Evolutionary conservation across 768 basidiomycete genomes (phyloP), one percentile per base, ranked within the genome.

Genomic region (Agrocybe chaxingu): DNA sequence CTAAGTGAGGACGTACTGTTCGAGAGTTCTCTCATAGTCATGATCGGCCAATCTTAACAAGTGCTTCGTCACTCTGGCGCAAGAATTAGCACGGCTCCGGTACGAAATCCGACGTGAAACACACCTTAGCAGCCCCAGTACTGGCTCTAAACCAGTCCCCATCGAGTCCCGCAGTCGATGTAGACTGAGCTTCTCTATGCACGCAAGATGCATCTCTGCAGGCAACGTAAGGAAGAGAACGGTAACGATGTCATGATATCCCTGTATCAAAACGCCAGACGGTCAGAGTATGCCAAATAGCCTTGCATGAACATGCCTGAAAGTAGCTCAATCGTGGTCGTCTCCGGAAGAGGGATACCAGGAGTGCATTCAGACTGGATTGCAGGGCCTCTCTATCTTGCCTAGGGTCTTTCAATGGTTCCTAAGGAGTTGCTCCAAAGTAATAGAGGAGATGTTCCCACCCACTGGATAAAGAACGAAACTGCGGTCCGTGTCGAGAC

Each of bases 401-500:
- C 41, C 57, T 57, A 48, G 50, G 49, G 45, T 59, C 64, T 62
- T 45, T 19, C 19, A 42, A 13, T 13, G 49, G 53, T 44, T 53
- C 50, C 59, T 39, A 40, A 37, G 24, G 38, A 47, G 31, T 41
- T 2, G 34, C 39, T 7, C 33, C 13, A 51, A 77, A 69, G 7
- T 3, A 12, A 10, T 8, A 32, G 32, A 1, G 16, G 16, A 38
- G 31, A 33, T 12, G 44, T 52, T 49, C 61, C 59, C 75, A 89
- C 92, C 89, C 78, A 82, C 84, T 62, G 94, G 90, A 69, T 96
- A 98, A 54, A 93, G 73, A 48, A 97, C 90, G 60, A 98, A 98
- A 57, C 92, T 93, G 42, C 94, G 82, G 67, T 94, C 85, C 1
- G 94, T 96, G 68, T 97, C 94, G 32, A 96, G 78, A 50, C 74